Evolutionary conservation across 352 stramenopile genomes (phyloP).

Genomic region (Phytophthora niederhauseri): DNA sequence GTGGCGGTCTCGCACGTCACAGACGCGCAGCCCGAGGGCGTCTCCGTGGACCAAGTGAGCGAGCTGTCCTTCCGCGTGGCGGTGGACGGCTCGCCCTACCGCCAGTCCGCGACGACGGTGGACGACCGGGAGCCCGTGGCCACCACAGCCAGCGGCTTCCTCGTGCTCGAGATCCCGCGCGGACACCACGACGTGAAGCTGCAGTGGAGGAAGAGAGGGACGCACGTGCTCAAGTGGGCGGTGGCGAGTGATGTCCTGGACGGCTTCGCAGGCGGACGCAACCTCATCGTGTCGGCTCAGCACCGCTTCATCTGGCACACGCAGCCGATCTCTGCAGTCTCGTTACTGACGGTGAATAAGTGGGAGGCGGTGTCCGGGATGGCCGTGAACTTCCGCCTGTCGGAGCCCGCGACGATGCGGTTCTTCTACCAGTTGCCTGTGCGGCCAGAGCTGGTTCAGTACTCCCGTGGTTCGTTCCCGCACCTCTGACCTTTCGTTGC

Average conservation of each 20-base stretch:
- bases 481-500: slow-evolving; percentile 2
- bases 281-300: slow-evolving; percentile 66
- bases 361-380: slow-evolving; percentile 71
- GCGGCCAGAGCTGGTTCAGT: slow-evolving; percentile 57
- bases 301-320: slow-evolving; percentile 73
- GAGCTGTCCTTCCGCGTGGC: slow-evolving; percentile 70
- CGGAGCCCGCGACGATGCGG: slow-evolving; percentile 50
- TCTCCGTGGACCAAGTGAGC: slow-evolving; percentile 36
- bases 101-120: slow-evolving; percentile 68
- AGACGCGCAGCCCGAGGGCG: slow-evolving; percentile 12
- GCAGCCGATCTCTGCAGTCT: slow-evolving; percentile 52
- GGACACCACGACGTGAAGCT: slow-evolving; percentile 58
- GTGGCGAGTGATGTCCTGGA: slow-evolving; percentile 67
- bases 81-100: slow-evolving; percentile 60
- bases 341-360: slow-evolving; percentile 47
- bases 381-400: slow-evolving; percentile 52
- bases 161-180: slow-evolving; percentile 56
- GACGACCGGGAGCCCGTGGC: slow-evolving; percentile 66
- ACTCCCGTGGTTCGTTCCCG: slow-evolving; percentile 48
- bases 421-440: slow-evolving; percentile 83
- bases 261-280: slow-evolving; percentile 68
- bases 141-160: slow-evolving; percentile 58
- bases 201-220: slow-evolving; percentile 75
- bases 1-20: slow-evolving; percentile 60
- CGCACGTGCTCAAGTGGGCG: slow-evolving; percentile 54